Conservation (phyloP, 1,139 yeast species). For the Suhomyces terraborum region DNA sequence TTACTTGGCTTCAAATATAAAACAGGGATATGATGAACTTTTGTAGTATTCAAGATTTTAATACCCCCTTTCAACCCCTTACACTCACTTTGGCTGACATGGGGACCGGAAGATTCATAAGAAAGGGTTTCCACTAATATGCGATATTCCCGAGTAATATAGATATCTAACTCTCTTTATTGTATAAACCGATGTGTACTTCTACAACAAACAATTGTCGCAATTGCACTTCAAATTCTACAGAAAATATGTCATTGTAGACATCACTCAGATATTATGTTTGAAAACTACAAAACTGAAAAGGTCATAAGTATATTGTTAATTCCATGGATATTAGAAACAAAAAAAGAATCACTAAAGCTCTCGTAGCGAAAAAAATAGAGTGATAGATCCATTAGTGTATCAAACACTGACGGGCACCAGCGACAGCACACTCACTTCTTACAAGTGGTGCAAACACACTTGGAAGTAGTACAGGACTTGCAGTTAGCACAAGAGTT, state of each 20-base stretch:
- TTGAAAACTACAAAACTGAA: neutral
- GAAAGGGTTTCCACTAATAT: no score
- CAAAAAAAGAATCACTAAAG: slow-evolving; percentile 2
- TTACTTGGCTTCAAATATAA: no score
- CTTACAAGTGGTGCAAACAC: slow-evolving; percentile 18
- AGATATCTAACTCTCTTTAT: neutral
- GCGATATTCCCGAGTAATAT: neutral
- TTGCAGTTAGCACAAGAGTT: slow-evolving; percentile 18
- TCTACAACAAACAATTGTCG: no score
- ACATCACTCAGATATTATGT: no score
- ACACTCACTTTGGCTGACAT: no score
- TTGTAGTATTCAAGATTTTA: no score
- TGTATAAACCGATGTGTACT: no score
- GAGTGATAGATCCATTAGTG: neutral
- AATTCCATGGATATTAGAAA: slow-evolving; percentile 1
- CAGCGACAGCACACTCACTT: slow-evolving; percentile 6
- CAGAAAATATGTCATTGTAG: no score
- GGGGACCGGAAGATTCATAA: no score
- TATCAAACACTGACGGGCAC: neutral
- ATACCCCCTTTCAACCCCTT: no score
- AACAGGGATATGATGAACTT: no score
- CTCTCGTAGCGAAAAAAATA: neutral
- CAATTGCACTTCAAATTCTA: no score
- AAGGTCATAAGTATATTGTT: slow-evolving; percentile 1
- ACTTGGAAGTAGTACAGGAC: slow-evolving; percentile 14